phyloP scores from a whole-genome alignment of 257 asterid genomes.

The Scutellaria galericulata region DNA sequence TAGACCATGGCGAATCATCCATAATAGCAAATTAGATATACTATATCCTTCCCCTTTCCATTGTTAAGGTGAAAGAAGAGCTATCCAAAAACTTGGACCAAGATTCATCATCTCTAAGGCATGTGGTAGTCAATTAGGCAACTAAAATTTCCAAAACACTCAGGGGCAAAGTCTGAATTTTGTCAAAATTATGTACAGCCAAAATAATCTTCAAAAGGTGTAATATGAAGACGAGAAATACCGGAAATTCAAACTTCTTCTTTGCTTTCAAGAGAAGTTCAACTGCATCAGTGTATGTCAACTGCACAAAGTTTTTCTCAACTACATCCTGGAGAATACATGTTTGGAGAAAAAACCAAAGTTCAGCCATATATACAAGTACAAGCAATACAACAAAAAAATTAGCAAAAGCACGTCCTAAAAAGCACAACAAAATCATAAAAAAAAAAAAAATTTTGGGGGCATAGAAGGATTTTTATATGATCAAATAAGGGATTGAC shows the following conservation, averaged over 20 bases:
- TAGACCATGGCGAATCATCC: not conserved
- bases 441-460: not conserved
- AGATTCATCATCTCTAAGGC: conserved; percentile 6
- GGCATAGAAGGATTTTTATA: not conserved
- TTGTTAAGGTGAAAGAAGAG: not conserved
- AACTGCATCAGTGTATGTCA: conserved; percentile 88
- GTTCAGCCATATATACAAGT: conserved; percentile 37
- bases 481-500: not conserved
- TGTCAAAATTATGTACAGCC: conserved; percentile 10
- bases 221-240: conserved; percentile 37
- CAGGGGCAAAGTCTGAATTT: not conserved
- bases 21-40: conserved; percentile 14
- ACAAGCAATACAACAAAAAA: not conserved
- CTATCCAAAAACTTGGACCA: conserved; percentile 16
- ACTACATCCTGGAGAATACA: conserved; percentile 73
- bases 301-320: conserved; percentile 78
- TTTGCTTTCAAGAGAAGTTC: conserved; percentile 75
- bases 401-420: not conserved
- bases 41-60: not conserved
- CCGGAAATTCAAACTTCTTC: conserved; percentile 86
- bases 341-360: conserved; percentile 31
- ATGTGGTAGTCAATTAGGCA: not conserved
- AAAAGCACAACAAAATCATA: not conserved
- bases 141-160: not conserved
- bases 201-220: conserved; percentile 15